Evolutionary conservation across 2,329 filamentous ascomycete genomes (phyloP), one percentile per base, ranked within the genome.

Genomic region (Neofusicoccum sp.): DNA sequence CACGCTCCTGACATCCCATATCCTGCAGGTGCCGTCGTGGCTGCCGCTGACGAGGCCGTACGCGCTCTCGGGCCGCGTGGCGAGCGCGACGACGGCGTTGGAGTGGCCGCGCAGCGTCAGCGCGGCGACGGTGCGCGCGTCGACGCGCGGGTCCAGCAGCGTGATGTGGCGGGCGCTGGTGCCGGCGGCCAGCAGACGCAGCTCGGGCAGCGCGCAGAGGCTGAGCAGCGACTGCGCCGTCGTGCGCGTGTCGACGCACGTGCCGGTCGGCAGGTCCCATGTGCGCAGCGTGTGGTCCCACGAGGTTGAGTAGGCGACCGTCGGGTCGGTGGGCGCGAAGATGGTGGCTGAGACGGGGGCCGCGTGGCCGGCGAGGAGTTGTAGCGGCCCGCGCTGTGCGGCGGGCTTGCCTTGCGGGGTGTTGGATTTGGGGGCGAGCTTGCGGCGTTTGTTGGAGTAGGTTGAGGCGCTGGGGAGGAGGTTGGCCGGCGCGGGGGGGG

Each of bases 51-150:
- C 90, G 7, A 99, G 82, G n/a, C 89, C 86, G 77, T 93, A 91
- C 64, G 88, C 86, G 70, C 88, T 93, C 41, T 85, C 83, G 0
- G 85, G 85, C 66, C 86, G 83, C 9, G 78, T 77, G 11, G 82
- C 80, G 40, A 89, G 76, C n/a, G 78, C 77, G 2, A 86, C 83
- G 9, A 89, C 83, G 6, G 81, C 82, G 78, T 96, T 96, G 62
- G 86, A 86, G 78, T 98, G 93, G 0, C 93, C 93, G 34, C 91
- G 85, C 20, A 97, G 84, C n/a, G 91, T 96, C 86, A 97, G 90
- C 41, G 91, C 90, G 9, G 89, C 86, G 26, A 93, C 89, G 1
- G 87, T 84, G 1, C 86, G 84, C 3, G 91, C 89, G 3, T 87
- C 89, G 31, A 86, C 88, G 58, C 95, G 86, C 3, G 93, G 93